Conservation (phyloP, 345 rosid species). For the Carallia brachiata region DNA sequence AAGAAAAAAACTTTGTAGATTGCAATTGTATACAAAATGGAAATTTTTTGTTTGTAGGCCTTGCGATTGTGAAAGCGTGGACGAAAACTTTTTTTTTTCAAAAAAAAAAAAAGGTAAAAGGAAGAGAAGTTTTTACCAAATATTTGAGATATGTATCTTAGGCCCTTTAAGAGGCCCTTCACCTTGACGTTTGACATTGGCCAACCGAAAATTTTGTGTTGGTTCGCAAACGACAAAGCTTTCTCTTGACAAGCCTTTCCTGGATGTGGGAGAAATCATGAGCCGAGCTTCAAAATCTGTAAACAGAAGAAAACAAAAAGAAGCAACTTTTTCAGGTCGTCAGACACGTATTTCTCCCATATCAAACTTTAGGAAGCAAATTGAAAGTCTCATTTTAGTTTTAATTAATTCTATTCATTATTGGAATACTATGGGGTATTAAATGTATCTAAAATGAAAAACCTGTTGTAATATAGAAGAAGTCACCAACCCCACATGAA, state of each 20-base stretch:
- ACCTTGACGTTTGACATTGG: constrained; percentile 59
- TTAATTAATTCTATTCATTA: not conserved
- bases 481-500: not conserved
- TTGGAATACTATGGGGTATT: not conserved
- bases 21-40: not conserved
- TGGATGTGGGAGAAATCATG: not conserved
- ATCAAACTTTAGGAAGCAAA: too few relatives aligned
- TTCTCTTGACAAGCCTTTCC: not conserved
- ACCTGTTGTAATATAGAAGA: not conserved
- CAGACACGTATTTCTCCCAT: too few relatives aligned
- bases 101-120: not conserved
- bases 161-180: constrained; percentile 77
- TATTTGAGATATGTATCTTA: constrained; percentile 71
- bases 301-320: not conserved
- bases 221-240: not conserved
- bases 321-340: not conserved
- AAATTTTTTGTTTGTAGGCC: not conserved
- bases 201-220: not conserved
- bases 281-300: not conserved
- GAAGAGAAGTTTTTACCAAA: constrained; percentile 42
- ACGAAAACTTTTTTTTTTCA: too few relatives aligned
- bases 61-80: not conserved
- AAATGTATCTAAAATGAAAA: not conserved
- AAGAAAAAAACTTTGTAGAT: too few relatives aligned
- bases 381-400: too few relatives aligned